phyloP scores from a whole-genome alignment of 345 rosid genomes.

The Luvunga scandens region DNA sequence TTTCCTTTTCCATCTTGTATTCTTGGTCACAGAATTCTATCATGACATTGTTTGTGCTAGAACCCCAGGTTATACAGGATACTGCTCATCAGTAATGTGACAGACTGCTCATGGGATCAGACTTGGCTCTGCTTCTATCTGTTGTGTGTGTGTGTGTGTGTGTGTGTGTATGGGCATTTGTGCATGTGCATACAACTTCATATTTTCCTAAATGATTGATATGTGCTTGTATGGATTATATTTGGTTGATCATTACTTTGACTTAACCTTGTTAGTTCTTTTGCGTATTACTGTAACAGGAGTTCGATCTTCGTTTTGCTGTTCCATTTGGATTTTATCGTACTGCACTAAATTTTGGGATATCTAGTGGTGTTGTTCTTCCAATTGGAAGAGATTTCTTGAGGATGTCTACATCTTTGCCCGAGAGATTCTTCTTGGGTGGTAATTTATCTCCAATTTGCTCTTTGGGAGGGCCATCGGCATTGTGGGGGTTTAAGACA shows the following conservation, averaged over 20 bases:
- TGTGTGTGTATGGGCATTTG: background rate
- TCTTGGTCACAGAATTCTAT: background rate
- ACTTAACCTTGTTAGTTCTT: slow-evolving; percentile 5
- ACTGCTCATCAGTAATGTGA: background rate
- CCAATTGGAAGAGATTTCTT: slow-evolving; percentile 78
- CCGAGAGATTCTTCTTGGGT: slow-evolving; percentile 91
- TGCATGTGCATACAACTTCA: background rate
- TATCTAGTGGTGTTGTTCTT: slow-evolving; percentile 65
- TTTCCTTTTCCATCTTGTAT: background rate
- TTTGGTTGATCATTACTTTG: background rate
- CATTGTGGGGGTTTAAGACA: slow-evolving; percentile 77
- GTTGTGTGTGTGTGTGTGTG: background rate
- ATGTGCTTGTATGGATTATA: background rate
- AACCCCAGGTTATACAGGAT: background rate
- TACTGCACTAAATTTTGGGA: slow-evolving; percentile 77
- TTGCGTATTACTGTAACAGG: slow-evolving; percentile 42
- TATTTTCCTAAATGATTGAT: background rate
- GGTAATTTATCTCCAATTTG: slow-evolving; percentile 87
- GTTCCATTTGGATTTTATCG: slow-evolving; percentile 72
- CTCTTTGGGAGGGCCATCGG: slow-evolving; percentile 71
- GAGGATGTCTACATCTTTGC: slow-evolving; percentile 53
- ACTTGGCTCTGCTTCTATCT: background rate
- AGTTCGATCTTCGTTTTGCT: slow-evolving; percentile 79
- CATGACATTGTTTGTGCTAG: background rate
- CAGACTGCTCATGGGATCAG: background rate